These are phyloP conservation scores for Penicillium thymicola DNA, from an alignment of 2,329 filamentous ascomycete genomes.

Conservation along the genomic window DNA sequence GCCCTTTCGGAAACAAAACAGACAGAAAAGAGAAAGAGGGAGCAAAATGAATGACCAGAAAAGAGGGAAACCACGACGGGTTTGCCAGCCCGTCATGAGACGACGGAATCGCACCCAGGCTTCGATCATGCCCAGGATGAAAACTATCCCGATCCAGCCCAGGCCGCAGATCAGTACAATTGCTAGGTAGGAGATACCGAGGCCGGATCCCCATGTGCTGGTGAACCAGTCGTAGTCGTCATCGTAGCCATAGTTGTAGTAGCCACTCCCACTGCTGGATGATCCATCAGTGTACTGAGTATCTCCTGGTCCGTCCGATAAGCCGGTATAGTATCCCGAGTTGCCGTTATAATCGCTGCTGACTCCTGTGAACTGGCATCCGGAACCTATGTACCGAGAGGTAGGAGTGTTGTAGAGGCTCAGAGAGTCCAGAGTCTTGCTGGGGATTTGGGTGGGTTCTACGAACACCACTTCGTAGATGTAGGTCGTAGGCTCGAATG, in stretches of 20 bases:
- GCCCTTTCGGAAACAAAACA: constrained; percentile 28
- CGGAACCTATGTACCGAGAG: constrained; percentile 11
- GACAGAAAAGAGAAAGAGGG: constrained; percentile 20
- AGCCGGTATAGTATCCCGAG: not conserved
- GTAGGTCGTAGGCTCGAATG: constrained; percentile 28
- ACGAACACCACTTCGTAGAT: constrained; percentile 27
- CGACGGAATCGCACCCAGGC: constrained; percentile 32
- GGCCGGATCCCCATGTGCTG: constrained; percentile 13
- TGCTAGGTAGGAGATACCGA: constrained; percentile 26
- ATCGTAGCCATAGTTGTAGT: constrained; percentile 6
- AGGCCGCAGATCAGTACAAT: constrained; percentile 24
- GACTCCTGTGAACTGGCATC: constrained; percentile 13
- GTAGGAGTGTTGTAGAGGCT: constrained; percentile 19
- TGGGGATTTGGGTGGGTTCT: constrained; percentile 30
- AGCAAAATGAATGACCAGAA: constrained; percentile 28
- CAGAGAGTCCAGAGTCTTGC: constrained; percentile 16
- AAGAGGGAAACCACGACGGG: constrained; percentile 31
- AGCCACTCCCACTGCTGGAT: not conserved
- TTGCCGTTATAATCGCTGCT: not conserved
- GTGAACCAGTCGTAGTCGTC: constrained; percentile 22
- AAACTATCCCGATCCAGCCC: constrained; percentile 27
- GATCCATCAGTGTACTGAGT: not conserved
- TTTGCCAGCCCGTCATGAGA: constrained; percentile 35
- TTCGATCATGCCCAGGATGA: constrained; percentile 31
- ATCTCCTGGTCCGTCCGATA: not conserved